Evolutionary conservation across 306 rosid genomes (phyloP).

Genomic region (Vachellia collinsii): DNA sequence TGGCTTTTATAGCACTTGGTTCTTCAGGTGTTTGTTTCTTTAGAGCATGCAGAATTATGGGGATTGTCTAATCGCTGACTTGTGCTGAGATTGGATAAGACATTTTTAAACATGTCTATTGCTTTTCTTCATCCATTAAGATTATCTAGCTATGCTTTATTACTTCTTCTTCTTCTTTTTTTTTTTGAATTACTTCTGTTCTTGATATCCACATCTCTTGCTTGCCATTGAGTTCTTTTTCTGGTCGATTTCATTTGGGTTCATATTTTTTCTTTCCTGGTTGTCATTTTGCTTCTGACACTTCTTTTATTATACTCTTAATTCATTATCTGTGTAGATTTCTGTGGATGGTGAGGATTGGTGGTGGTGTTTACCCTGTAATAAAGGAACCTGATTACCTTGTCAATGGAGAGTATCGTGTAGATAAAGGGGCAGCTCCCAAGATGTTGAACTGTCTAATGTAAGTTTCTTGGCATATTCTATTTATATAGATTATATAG

Average conservation of each 20-base stretch:
- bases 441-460: slow-evolving; percentile 99
- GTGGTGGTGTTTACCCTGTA: slow-evolving; percentile 97
- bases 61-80: slow-evolving; percentile 16
- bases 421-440: slow-evolving; percentile 99
- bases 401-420: slow-evolving; percentile 97
- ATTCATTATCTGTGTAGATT: slow-evolving; percentile 54
- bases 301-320: slow-evolving; percentile 7
- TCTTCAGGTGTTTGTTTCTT: background rate
- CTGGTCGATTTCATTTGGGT: background rate
- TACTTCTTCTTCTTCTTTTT: too few species aligned
- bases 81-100: background rate
- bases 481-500: too few species aligned
- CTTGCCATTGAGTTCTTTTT: background rate
- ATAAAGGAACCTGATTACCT: slow-evolving; percentile 99
- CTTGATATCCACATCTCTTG: background rate
- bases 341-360: slow-evolving; percentile 99
- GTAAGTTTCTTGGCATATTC: slow-evolving; percentile 69
- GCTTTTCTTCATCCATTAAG: slow-evolving; percentile 2
- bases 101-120: background rate
- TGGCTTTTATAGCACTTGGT: slow-evolving; percentile 14
- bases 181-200: background rate
- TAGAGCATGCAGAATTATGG: slow-evolving; percentile 20
- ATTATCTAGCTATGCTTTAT: slow-evolving; percentile 10
- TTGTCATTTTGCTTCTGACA: background rate
- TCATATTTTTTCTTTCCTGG: background rate